Evolutionary conservation across 495 filamentous ascomycete species (phyloP).

Genomic region (Neurospora sp.): DNA sequence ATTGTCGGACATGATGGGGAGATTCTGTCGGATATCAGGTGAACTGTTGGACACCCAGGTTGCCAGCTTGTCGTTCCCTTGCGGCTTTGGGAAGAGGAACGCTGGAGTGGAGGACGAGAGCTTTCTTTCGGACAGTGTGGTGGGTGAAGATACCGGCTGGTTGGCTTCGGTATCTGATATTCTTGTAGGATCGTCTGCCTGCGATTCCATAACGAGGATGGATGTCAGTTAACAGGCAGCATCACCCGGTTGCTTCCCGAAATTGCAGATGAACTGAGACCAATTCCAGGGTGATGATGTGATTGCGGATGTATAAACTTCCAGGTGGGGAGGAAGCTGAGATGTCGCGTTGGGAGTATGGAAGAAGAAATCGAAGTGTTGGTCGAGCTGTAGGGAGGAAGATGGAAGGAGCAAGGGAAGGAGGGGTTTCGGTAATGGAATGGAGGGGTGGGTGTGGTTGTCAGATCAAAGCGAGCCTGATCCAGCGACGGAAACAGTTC

Average conservation of each 20-base stretch:
- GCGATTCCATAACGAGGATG: constrained; percentile 38
- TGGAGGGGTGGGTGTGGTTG: neutral
- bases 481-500: neutral
- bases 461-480: neutral
- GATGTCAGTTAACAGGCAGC: neutral
- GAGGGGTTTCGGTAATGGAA: constrained; percentile 1
- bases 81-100: constrained; percentile 41
- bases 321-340: neutral
- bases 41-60: constrained; percentile 42
- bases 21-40: constrained; percentile 37
- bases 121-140: neutral
- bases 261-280: neutral
- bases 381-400: neutral
- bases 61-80: constrained; percentile 38
- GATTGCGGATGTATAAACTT: neutral
- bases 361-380: neutral
- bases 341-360: neutral
- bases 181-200: constrained; percentile 8
- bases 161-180: constrained; percentile 3
- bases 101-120: constrained; percentile 26
- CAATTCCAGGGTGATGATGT: neutral
- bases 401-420: neutral
- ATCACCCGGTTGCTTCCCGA: neutral
- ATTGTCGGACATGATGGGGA: constrained; percentile 30
- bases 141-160: neutral